Evolutionary conservation across 2,329 filamentous ascomycete genomes (phyloP).

Genomic region (Sclerotinia borealis): DNA sequence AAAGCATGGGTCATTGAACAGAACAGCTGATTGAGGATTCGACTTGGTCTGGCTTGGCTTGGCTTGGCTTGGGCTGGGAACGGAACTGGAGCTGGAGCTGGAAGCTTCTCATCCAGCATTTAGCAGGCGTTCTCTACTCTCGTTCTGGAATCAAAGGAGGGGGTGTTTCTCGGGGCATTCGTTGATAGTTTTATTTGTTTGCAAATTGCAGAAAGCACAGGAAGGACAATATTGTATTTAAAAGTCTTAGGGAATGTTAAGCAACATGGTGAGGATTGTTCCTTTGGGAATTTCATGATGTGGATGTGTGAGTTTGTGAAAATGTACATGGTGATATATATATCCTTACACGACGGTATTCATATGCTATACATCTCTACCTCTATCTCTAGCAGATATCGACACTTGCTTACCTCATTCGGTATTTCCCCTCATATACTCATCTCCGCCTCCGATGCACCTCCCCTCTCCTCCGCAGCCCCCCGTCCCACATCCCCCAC

Average conservation of each 20-base stretch:
- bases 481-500: conserved; percentile 52
- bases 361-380: not conserved
- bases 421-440: not conserved
- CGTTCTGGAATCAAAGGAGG: not conserved
- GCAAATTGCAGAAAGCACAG: not conserved
- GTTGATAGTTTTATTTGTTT: not conserved
- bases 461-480: not conserved
- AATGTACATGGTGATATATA: not conserved
- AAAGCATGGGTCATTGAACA: conserved; percentile 1
- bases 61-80: not conserved
- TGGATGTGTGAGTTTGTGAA: not conserved
- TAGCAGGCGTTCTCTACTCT: conserved; percentile 1
- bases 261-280: not conserved
- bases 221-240: not conserved
- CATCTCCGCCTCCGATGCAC: not conserved
- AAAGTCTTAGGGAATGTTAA: not conserved
- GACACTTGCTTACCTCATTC: not conserved
- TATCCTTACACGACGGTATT: too few relatives aligned
- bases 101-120: not conserved
- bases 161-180: not conserved
- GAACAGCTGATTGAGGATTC: not conserved
- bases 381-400: not conserved
- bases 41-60: not conserved
- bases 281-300: not conserved
- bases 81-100: not conserved